Conservation (phyloP, 306 rosid genomes). For the Castanea sativa region DNA sequence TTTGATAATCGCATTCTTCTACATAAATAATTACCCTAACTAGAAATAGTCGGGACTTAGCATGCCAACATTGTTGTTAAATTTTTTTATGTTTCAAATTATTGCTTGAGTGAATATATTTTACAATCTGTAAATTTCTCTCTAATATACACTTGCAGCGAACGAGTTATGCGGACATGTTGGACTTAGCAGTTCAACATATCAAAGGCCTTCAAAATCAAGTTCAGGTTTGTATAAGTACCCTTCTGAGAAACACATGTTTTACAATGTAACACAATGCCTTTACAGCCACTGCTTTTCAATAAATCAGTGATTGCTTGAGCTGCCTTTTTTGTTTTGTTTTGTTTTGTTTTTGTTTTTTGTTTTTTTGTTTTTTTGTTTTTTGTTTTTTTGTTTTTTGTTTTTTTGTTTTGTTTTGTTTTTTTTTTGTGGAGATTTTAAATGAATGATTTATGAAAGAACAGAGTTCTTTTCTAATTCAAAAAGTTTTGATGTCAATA, state of each 20-base stretch:
- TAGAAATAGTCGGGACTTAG: not conserved
- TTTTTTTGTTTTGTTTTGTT: too few relatives aligned
- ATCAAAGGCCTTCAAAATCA: constrained; percentile 93
- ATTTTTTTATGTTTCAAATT: not conserved
- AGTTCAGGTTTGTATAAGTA: constrained; percentile 64
- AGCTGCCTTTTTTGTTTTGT: not conserved
- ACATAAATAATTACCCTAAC: not conserved
- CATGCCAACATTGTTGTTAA: not conserved
- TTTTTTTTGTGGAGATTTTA: not conserved
- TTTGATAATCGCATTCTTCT: not conserved
- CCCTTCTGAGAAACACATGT: not conserved
- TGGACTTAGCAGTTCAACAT: constrained; percentile 95
- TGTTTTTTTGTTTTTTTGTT: too few relatives aligned
- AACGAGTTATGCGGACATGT: constrained; percentile 98
- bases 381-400: too few relatives aligned
- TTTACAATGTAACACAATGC: not conserved
- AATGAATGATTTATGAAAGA: not conserved
- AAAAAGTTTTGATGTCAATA: not conserved
- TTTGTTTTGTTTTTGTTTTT: too few relatives aligned
- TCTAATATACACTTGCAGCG: constrained; percentile 51
- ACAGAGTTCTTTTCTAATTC: not conserved
- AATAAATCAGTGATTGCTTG: not conserved
- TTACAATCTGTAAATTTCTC: constrained; percentile 4
- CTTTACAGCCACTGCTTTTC: not conserved
- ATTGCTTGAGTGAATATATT: not conserved